Evolutionary conservation across 1,139 yeast genomes (phyloP).

Genomic region (Saccharomyces hybrid): DNA sequence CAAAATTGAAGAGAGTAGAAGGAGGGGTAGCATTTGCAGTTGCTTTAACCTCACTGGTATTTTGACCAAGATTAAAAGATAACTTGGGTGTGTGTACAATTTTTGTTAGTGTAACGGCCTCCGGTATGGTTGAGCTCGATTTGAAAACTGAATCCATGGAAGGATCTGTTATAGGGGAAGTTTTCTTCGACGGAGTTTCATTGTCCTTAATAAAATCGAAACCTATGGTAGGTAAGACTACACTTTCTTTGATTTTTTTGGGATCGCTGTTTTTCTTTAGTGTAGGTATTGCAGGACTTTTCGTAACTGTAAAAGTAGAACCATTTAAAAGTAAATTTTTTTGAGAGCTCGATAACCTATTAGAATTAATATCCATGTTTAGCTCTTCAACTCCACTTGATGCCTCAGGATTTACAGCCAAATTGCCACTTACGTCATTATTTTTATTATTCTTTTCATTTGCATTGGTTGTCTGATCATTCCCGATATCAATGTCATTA

Average conservation of each 20-base stretch:
- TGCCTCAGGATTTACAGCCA: neutral
- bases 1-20: neutral
- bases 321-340: slow-evolving; percentile 9
- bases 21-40: neutral
- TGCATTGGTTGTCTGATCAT: neutral
- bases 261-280: neutral
- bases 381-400: neutral
- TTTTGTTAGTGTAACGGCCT: neutral
- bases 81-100: neutral
- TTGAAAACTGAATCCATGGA: neutral
- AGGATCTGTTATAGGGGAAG: slow-evolving; percentile 1
- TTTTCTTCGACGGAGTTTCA: slow-evolving; percentile 17
- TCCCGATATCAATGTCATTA: neutral
- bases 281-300: neutral
- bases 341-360: slow-evolving; percentile 6
- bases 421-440: neutral
- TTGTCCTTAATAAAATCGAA: slow-evolving; percentile 25
- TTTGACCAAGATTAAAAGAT: neutral
- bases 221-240: slow-evolving; percentile 24
- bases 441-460: neutral
- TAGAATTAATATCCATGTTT: neutral
- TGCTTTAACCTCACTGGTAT: neutral
- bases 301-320: neutral
- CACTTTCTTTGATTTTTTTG: slow-evolving; percentile 5
- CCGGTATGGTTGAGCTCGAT: neutral